Evolutionary conservation across 2,329 filamentous ascomycete species (phyloP).

Genomic region (Talaromyces funiculosus): DNA sequence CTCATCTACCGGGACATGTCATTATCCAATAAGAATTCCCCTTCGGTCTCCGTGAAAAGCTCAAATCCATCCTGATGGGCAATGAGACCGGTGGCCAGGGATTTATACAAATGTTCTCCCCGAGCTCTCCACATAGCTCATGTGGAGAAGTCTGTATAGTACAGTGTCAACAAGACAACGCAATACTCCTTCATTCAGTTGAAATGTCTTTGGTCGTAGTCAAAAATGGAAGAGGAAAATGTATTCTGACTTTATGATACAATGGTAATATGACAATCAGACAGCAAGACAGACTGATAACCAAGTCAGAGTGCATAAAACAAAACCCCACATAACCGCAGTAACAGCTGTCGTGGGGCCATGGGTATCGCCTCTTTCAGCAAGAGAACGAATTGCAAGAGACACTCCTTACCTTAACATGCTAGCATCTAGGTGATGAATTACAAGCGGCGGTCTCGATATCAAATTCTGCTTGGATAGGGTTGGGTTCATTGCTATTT

Average conservation of each 20-base stretch:
- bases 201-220: neutral
- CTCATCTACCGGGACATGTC: neutral
- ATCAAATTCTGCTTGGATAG: too few relatives aligned
- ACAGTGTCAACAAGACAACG: neutral
- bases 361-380: neutral
- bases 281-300: neutral
- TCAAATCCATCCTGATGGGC: neutral
- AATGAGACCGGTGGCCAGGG: neutral
- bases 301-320: neutral
- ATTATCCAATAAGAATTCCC: neutral
- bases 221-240: neutral
- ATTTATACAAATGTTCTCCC: neutral
- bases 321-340: neutral
- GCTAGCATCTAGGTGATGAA: neutral
- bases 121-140: neutral
- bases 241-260: neutral
- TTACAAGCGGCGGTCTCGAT: neutral
- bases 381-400: too few relatives aligned
- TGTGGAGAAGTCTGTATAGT: neutral
- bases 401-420: neutral
- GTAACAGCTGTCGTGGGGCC: neutral
- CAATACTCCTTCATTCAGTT: neutral
- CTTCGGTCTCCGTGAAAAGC: neutral
- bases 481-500: neutral
- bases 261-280: neutral